Evolutionary conservation across 345 rosid genomes (phyloP), one percentile per base, ranked within the genome.

Genomic region (Syzygium aqueum): DNA sequence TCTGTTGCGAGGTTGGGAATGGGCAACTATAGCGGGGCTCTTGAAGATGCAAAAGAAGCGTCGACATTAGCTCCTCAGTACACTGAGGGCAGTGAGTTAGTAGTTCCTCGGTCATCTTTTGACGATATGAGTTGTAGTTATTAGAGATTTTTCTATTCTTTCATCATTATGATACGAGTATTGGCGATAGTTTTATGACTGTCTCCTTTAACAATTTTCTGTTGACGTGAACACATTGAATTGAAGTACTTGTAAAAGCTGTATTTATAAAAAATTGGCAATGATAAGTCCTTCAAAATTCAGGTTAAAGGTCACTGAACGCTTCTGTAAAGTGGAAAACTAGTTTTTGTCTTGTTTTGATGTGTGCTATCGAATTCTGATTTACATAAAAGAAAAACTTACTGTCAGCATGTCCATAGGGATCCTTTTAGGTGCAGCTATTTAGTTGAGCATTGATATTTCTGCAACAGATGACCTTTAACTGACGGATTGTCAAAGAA

Each of bases 31-130:
- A 56, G 61, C 10, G 94, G 93, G 43, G 97, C 98, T 88, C 94
- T 97, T 88, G 95, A 95, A 87, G 98, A 96, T 93, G 95, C 92
- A 46, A 92, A 65, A 57, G 90, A 88, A 61, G 94, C 97, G 54
- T 57, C 92, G 85, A 87, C 51, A 27, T 88, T 93, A 25, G 12
- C 12, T 56, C 1, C 98, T 28, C 88, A 85, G 52, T 97, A 90
- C 90, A 25, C 86, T 51, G 96, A 94, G 95, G 98, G 94, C 59
- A 87, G 92, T 30, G 54, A 78, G 21, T 22, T 51, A 53, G 15
- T 53, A 27, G 46, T 43, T 43, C 51, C 19, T n/a, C 11, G 30
- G 49, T 51, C 85, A 82, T 82, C 53, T 28, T 25, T 63, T 28
- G 77, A 63, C 40, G 2, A 28, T 65, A 65, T 65, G 77, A 7